These are phyloP conservation scores for Malania oleifera DNA, from an alignment of 164 flowering plant species.

Conservation along the genomic window DNA sequence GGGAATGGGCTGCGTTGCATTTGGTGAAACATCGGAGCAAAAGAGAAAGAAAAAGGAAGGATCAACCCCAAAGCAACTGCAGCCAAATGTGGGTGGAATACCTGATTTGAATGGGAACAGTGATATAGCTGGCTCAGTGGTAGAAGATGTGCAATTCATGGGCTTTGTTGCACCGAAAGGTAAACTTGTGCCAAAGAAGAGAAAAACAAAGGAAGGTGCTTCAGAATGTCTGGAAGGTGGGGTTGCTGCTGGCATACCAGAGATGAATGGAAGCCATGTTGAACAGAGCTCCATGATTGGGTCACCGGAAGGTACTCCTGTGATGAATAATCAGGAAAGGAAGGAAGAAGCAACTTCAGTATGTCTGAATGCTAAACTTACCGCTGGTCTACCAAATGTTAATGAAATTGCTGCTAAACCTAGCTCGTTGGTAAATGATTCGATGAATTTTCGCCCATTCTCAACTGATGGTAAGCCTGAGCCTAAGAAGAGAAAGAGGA, in stretches of 20 bases:
- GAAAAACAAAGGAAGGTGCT: slow-evolving; percentile 11
- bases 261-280: slow-evolving; percentile 7
- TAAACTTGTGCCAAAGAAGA: slow-evolving; percentile 18
- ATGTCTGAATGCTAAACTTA: neutral
- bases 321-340: neutral
- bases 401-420: slow-evolving; percentile 6
- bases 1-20: neutral
- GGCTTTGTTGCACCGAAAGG: slow-evolving; percentile 13
- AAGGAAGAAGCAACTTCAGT: neutral
- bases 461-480: slow-evolving; percentile 15
- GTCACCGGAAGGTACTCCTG: slow-evolving; percentile 1
- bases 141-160: slow-evolving; percentile 10
- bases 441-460: neutral
- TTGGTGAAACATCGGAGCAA: slow-evolving; percentile 2
- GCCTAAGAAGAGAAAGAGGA: slow-evolving; percentile 25
- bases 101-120: slow-evolving; percentile 27
- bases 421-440: neutral
- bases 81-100: slow-evolving; percentile 3
- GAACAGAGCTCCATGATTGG: neutral
- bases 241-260: slow-evolving; percentile 8
- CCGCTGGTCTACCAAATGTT: neutral
- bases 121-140: neutral
- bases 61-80: neutral
- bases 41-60: slow-evolving; percentile 15
- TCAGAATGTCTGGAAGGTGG: neutral